phyloP scores from a whole-genome alignment of 1,284 basidiomycete genomes.

The Heterobasidion annosum region DNA sequence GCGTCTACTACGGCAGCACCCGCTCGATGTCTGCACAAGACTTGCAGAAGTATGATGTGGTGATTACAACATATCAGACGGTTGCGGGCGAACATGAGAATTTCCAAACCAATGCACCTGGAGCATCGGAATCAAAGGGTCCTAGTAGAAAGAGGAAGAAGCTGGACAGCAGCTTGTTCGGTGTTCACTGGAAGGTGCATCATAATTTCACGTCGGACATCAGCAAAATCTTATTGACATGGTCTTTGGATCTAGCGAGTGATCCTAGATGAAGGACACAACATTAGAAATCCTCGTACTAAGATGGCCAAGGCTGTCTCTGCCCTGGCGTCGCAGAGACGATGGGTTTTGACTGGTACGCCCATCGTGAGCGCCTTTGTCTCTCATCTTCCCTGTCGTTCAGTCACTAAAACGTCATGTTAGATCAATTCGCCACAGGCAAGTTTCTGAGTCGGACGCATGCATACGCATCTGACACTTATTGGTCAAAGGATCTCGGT shows the following conservation, averaged over 20 bases:
- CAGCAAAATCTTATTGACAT: background rate
- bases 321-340: conserved; percentile 60
- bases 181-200: conserved; percentile 70
- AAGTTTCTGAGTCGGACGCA: background rate
- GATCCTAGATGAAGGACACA: conserved; percentile 85
- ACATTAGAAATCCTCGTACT: conserved; percentile 76
- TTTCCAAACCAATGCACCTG: conserved; percentile 1
- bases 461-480: background rate
- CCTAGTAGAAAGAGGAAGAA: conserved; percentile 48
- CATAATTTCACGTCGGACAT: too few species aligned
- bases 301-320: conserved; percentile 74
- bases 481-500: conserved; percentile 65
- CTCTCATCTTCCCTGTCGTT: conserved; percentile 3
- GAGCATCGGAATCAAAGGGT: conserved; percentile 16
- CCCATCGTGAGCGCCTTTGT: conserved; percentile 57
- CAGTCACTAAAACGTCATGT: background rate
- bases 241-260: conserved; percentile 39
- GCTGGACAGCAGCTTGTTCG: conserved; percentile 42
- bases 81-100: conserved; percentile 43
- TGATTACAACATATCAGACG: conserved; percentile 87
- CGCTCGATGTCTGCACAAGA: conserved; percentile 52
- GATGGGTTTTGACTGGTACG: conserved; percentile 80
- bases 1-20: conserved; percentile 67
- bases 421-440: conserved; percentile 77
- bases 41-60: conserved; percentile 64